Base-by-base conservation (phyloP, 2,329 filamentous ascomycete species). In the Hymenoscyphus albidus region DNA sequence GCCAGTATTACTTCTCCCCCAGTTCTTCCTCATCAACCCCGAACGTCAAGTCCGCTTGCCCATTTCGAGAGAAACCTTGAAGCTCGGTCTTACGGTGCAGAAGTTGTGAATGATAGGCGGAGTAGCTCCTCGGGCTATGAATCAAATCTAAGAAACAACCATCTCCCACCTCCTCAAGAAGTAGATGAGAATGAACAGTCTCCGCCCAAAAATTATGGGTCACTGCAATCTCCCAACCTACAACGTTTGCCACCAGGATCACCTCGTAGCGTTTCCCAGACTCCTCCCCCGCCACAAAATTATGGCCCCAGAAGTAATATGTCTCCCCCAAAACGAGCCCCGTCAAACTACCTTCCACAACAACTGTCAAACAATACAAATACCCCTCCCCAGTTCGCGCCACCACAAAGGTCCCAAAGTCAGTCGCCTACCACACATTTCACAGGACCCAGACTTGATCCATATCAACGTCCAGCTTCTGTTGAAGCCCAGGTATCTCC, bases 31-130 rank as follows among this genome's bases (percentile, higher is more conserved):
- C 85, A 88, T 71, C 81, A 86, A 67, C 86, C 87, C 9, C 80
- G 87, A 67, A 89, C 87, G 1, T 89, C 86, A 1, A 89, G 87
- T 68, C 87, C 87, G 0, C 75, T 89, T 65, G 86, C 86, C 5
- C 85, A 89, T 69, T 88, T 87, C 65, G 86, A 88, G 73, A 79
- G 81, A 60, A 70, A 61, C 48, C 69, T 70, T 65, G 71, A 75
- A 35, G 62, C 55, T 27, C 64, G 71, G 18, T 62, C 67, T 39
- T 62, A 69, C 56, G 64, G 63, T n/a, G 65, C 64, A 44, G 82
- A 85, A n/a, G 68, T 68, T 16, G 67, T 74, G n/a, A 73, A 78
- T n/a, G 80, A 83, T 64, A 79, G 83, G 55, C 81, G 82, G 59
- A 78, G 77, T 62, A 83, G 79, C 69, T 83, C 82, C 42, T 82